These are phyloP conservation scores for Scortechinia acanthostroma DNA, from an alignment of 2,329 filamentous ascomycete genomes.

Conservation along the genomic window DNA sequence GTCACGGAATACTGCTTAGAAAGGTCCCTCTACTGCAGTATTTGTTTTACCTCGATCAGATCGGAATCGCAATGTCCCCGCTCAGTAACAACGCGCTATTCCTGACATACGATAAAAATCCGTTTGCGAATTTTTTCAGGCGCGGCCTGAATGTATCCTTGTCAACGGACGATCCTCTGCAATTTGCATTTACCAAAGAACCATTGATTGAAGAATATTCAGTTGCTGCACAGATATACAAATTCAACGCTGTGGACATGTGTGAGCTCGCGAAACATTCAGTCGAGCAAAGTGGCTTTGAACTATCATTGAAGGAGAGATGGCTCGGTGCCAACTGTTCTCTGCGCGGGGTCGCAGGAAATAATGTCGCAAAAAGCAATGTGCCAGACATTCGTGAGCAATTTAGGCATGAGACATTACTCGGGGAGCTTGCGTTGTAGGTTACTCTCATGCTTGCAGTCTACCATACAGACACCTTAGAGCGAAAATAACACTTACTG, in stretches of 20 bases:
- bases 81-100: conserved; percentile 96
- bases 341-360: conserved; percentile 73
- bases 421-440: conserved; percentile 80
- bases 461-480: not conserved
- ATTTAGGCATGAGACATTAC: conserved; percentile 78
- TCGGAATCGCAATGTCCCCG: conserved; percentile 98
- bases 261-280: conserved; percentile 95
- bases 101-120: conserved; percentile 91
- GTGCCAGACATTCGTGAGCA: conserved; percentile 87
- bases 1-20: conserved; percentile 82
- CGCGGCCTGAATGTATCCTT: conserved; percentile 90
- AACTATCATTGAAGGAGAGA: conserved; percentile 78
- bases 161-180: conserved; percentile 91
- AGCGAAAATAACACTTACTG: no score
- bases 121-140: conserved; percentile 91
- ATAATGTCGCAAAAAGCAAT: conserved; percentile 91
- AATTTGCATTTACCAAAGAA: conserved; percentile 98
- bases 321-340: conserved; percentile 81
- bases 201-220: conserved; percentile 97
- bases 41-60: conserved; percentile 94
- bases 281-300: conserved; percentile 89
- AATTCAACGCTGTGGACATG: conserved; percentile 94
- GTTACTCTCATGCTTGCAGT: conserved; percentile 17
- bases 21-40: conserved; percentile 95
- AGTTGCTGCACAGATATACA: conserved; percentile 96